Percentiles rank a stretch among this genome's conserved stretches.
phyloP scores from a whole-genome alignment of 2,329 filamentous ascomycete species.

The Colletotrichum karsti region DNA sequence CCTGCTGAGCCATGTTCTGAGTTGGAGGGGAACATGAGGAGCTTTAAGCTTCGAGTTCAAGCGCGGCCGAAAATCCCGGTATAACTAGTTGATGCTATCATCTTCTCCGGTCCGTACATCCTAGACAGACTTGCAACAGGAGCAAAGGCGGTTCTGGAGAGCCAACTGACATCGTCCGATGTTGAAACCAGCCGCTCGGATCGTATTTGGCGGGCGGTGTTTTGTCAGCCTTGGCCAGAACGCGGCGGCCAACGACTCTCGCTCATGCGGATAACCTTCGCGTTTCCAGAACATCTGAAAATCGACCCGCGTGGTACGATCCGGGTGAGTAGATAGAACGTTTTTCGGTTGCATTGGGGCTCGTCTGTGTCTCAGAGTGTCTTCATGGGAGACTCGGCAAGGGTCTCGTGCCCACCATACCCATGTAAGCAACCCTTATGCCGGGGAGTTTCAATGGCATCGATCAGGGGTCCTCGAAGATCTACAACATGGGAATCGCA shows the following conservation, averaged over 20 bases:
- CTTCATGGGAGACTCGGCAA: constrained; percentile 12
- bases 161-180: constrained; percentile 20
- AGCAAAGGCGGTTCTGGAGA: not conserved
- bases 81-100: constrained; percentile 18
- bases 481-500: constrained; percentile 7
- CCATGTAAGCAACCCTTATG: constrained; percentile 14
- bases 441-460: constrained; percentile 14
- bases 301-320: constrained; percentile 22
- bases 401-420: constrained; percentile 14
- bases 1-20: constrained; percentile 11
- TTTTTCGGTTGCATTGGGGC: constrained; percentile 15
- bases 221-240: constrained; percentile 15
- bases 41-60: constrained; percentile 17
- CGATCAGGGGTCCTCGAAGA: not conserved
- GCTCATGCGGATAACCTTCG: constrained; percentile 5
- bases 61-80: constrained; percentile 4
- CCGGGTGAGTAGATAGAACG: constrained; percentile 17
- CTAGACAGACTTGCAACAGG: constrained; percentile 1
- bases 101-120: not conserved
- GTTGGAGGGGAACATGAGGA: constrained; percentile 18
- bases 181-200: constrained; percentile 26
- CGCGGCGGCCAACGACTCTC: not conserved
- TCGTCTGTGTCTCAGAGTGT: constrained; percentile 21
- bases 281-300: constrained; percentile 24
- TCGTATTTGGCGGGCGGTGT: constrained; percentile 2